Conservation (phyloP, 2,329 filamentous ascomycete species). For the Pseudomassariella vexata region DNA sequence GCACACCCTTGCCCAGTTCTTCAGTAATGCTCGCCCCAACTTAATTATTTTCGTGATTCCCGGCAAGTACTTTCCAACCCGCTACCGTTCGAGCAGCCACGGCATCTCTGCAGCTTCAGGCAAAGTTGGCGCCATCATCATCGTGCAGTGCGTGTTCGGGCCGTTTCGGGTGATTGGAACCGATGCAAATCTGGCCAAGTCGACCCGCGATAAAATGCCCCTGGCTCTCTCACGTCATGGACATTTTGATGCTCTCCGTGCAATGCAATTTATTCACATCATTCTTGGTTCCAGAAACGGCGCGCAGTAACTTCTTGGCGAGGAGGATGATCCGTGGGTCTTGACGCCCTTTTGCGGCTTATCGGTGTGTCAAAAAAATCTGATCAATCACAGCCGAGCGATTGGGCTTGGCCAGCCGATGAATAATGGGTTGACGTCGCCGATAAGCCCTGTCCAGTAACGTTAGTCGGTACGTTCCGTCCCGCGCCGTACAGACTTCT, state of each 20-base stretch:
- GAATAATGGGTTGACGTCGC: no score
- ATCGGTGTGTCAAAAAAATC: no score
- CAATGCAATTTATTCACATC: constrained; percentile 61
- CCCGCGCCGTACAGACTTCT: no score
- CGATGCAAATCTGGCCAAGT: constrained; percentile 23
- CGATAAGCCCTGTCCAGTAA: no score
- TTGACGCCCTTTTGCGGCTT: no score
- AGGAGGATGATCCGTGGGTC: no score
- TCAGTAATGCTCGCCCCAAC: constrained; percentile 51
- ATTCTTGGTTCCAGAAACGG: constrained; percentile 64
- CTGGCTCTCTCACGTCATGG: constrained; percentile 68
- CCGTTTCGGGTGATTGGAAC: constrained; percentile 41
- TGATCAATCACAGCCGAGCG: no score
- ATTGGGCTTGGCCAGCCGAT: no score
- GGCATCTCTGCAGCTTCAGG: constrained; percentile 44
- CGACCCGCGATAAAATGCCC: constrained; percentile 27
- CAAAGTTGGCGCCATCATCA: constrained; percentile 47
- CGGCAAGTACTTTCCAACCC: constrained; percentile 45
- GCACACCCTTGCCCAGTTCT: constrained; percentile 46
- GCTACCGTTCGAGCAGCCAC: constrained; percentile 46
- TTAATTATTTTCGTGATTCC: constrained; percentile 47
- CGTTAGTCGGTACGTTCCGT: no score
- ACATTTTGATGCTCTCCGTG: constrained; percentile 70
- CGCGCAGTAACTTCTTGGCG: no score
- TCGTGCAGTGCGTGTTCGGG: constrained; percentile 46